Evolutionary conservation across 768 basidiomycete genomes (phyloP).

Genomic region (Trichaptum fuscoviolaceum): DNA sequence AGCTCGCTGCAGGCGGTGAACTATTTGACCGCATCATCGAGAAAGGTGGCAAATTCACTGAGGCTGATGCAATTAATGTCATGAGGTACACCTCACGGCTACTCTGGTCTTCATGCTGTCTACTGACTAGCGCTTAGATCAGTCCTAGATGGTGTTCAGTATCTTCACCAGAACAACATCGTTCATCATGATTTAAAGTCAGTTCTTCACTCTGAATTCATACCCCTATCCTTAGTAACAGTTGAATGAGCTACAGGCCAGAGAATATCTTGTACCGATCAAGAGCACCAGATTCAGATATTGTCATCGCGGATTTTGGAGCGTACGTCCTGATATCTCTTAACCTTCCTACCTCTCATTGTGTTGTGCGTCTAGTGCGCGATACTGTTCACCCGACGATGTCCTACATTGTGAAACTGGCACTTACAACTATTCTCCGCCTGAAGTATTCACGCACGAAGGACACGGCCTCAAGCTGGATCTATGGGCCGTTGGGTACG

Average conservation of each 20-base stretch:
- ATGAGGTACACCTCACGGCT: conserved; percentile 43
- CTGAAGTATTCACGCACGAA: conserved; percentile 24
- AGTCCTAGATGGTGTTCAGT: conserved; percentile 87
- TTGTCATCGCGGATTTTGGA: conserved; percentile 47
- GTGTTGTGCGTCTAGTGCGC: conserved; percentile 23
- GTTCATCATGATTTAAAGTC: conserved; percentile 98
- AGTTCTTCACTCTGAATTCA: conserved; percentile 23
- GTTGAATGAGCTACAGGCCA: conserved; percentile 23
- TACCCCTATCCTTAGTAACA: not conserved
- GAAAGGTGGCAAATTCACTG: conserved; percentile 85
- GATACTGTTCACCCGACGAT: conserved; percentile 35
- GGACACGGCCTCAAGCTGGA: conserved; percentile 42
- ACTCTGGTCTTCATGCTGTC: not conserved
- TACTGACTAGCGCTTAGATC: conserved; percentile 19
- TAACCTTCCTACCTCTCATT: conserved; percentile 19
- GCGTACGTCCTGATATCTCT: conserved; percentile 30
- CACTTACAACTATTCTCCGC: not conserved
- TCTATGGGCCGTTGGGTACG: conserved; percentile 41
- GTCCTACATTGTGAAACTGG: not conserved
- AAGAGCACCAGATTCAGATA: conserved; percentile 25
- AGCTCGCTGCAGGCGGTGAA: conserved; percentile 91
- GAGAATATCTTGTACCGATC: conserved; percentile 43
- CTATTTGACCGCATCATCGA: conserved; percentile 80
- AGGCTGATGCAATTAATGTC: conserved; percentile 80
- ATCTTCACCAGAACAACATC: conserved; percentile 83